Base-by-base conservation (phyloP, 2,329 filamentous ascomycete species). In the Paracoccidioides brasiliensis region DNA sequence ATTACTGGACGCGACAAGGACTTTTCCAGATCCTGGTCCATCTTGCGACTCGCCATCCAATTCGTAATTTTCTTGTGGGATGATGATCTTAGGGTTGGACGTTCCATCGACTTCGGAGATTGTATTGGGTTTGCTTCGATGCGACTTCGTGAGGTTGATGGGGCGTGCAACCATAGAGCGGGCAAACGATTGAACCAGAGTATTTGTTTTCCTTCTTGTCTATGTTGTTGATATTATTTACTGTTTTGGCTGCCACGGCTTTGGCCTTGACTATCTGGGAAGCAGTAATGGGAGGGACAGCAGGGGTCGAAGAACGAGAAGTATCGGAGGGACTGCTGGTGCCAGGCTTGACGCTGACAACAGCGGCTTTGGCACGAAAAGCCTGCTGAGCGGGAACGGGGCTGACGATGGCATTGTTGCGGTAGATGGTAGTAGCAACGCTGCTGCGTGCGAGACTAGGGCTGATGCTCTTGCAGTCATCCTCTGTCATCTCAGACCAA, bases 371-470 rank as follows among this genome's bases (percentile, higher is more conserved):
- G 60, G 86, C 87, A 58, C 90, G 83, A 67, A 91, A 86, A 57
- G 88, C 86, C 53, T 90, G 93, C 65, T 93, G 89, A 0, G 90
- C 89, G 0, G 90, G 85, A 55, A 85, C 74, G 1, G 76, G 86
- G 67, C 78, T 90, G 63, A 95, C 82, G 53, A 95, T 83, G 14
- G 88, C 90, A 65, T 94, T 89, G 74, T 90, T 91, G 61, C 89
- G 87, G 67, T 96, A 97, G 54, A 95, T 89, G 22, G 91, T 96
- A 0, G 90, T 95, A 3, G 90, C 90, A 60, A 97, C 86, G 66
- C 87, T 90, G 51, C 71, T 73, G 53, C 75, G 72, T 45, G 68
- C 68, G 44, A 77, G 59, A 59, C 73, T 78, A 15, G 74, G 74
- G 3, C 73, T 68, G 54, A 77, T 68, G 58, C 79, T 82, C 59